Evolutionary conservation across 164 flowering plant species (phyloP), one percentile per base, ranked within the genome.

Genomic region (Magnolia kwangsiensis): DNA sequence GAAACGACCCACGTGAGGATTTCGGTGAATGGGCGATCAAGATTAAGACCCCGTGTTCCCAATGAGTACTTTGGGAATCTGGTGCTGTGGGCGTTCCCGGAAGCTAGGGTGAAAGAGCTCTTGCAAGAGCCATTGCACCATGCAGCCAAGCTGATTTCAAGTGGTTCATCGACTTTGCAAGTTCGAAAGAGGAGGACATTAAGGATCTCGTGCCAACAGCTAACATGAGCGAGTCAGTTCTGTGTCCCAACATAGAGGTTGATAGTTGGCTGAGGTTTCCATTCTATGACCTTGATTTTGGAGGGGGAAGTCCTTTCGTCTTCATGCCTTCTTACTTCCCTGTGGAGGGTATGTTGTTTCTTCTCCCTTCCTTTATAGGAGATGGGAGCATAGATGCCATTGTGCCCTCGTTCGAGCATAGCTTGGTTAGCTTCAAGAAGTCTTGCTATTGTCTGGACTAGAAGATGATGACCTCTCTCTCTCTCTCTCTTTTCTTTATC

Each of bases 41-140:
- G 85, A 24, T 23, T 84, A 65, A 79, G 51, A 1, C 71, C 77
- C 8, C 37, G 45, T 1, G 73, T 61, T 23, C 76, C 76, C 0
- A 5, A 23, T 13, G 31, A 55, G 8, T 78, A 66, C 51, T 78
- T 78, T 23, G 76, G 80, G 1, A 79, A 79, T 50, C 37, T 84
- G 79, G 84, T 84, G 31, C 72, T 84, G 3, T 84, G 86, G 86
- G 84, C 86, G 19, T 82, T 78, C 49, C 84, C 84, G 1, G 65
- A 59, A 16, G 67, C 84, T 5, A 74, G 50, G 45, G 85, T 85
- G 27, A 75, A 79, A 70, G 81, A 83, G 14, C 73, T 85, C 5
- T 31, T 85, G 63, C 2, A 10, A 3, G 74, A 76, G 51, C 78
- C 84, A 1, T 49, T 83, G 31, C 16, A 59, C n/a, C 66, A 71